Percentiles rank a stretch among this genome's conserved stretches.
Conservation (phyloP, 129 eudicot species). For the Arctium lappa region DNA sequence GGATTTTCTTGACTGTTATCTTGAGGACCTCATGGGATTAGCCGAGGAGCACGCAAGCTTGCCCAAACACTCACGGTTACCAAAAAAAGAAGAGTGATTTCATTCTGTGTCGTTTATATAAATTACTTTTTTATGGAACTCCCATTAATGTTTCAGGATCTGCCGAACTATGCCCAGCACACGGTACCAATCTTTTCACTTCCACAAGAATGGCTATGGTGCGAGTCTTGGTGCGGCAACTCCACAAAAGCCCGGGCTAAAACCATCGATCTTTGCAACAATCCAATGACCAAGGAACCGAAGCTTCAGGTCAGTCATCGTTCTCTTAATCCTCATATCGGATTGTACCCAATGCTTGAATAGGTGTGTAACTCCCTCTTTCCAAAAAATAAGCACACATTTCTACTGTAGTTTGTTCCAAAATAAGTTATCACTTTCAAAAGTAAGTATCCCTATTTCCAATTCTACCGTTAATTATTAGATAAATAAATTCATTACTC, state of each 20-base stretch:
- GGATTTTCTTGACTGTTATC: too few species aligned
- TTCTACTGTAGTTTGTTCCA: too few species aligned
- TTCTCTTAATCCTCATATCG: not conserved
- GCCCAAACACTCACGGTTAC: too few species aligned
- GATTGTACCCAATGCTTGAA: not conserved
- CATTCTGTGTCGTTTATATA: not conserved
- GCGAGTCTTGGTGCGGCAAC: constrained; percentile 99
- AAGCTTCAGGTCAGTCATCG: constrained; percentile 75
- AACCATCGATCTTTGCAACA: constrained; percentile 97
- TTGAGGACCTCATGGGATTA: too few species aligned
- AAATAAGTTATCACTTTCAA: too few species aligned
- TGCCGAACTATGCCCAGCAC: constrained; percentile 96
- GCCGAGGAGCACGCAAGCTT: too few species aligned
- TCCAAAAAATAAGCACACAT: too few species aligned
- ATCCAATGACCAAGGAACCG: constrained; percentile 99
- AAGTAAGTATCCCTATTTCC: too few species aligned
- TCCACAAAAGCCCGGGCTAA: constrained; percentile 84
- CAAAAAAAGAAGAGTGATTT: too few species aligned
- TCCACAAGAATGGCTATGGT: constrained; percentile 99
- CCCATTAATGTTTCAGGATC: constrained; percentile 54
- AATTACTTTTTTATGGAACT: too few species aligned
- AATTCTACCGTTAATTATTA: too few species aligned
- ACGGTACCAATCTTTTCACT: constrained; percentile 90
- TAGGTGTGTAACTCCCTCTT: not conserved
- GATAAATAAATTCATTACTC: too few species aligned